Conservation (phyloP, 371 early-diverging fungal species). For the Zychaea mexicana region DNA sequence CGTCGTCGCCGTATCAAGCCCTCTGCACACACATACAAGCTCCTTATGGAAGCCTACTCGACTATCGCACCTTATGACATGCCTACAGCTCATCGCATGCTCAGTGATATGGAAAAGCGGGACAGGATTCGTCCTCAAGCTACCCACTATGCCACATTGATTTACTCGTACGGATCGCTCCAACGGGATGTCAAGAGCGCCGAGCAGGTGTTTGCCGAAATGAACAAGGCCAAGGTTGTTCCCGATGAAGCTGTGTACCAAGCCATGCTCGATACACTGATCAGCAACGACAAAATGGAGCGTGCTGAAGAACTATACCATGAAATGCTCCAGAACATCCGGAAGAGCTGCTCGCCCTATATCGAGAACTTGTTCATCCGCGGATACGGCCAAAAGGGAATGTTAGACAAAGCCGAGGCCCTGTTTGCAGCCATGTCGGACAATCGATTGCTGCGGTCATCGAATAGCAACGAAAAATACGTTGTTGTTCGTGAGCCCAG, state of each 20-base stretch:
- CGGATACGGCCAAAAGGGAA: slow-evolving; percentile 54
- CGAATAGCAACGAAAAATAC: neutral
- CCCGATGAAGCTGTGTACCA: slow-evolving; percentile 63
- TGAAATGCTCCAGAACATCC: slow-evolving; percentile 20
- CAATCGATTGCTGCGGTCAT: slow-evolving; percentile 25
- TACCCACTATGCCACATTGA: slow-evolving; percentile 62
- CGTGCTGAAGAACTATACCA: slow-evolving; percentile 50
- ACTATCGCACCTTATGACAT: slow-evolving; percentile 65
- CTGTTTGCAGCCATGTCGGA: slow-evolving; percentile 62
- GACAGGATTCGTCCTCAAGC: slow-evolving; percentile 52
- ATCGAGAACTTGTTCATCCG: slow-evolving; percentile 69
- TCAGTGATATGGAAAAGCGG: slow-evolving; percentile 51
- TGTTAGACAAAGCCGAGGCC: slow-evolving; percentile 45
- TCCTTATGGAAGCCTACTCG: slow-evolving; percentile 64
- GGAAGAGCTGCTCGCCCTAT: slow-evolving; percentile 53
- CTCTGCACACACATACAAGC: slow-evolving; percentile 64
- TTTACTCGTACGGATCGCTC: slow-evolving; percentile 62
- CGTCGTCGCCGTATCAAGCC: slow-evolving; percentile 54
- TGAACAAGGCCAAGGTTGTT: slow-evolving; percentile 38
- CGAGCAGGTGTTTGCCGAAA: slow-evolving; percentile 50
- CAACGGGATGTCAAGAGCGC: slow-evolving; percentile 61
- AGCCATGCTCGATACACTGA: slow-evolving; percentile 59
- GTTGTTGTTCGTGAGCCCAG: slow-evolving; percentile 61
- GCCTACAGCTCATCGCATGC: slow-evolving; percentile 58
- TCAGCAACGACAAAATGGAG: slow-evolving; percentile 43